Percentiles rank a stretch among this genome's conserved stretches.
phyloP scores from a whole-genome alignment of 257 asterid genomes.

The Jacaranda mimosifolia region DNA sequence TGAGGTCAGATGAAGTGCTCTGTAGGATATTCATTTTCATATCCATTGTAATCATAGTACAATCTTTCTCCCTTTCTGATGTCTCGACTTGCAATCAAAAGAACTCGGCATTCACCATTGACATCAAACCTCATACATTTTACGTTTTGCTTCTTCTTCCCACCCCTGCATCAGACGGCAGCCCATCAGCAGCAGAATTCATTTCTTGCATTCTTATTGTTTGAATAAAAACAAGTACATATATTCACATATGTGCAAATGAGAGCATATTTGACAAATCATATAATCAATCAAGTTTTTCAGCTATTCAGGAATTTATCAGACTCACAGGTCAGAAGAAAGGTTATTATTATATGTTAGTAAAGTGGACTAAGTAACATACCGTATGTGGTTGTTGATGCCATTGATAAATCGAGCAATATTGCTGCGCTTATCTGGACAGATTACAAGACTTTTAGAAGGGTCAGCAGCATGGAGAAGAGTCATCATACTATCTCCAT shows the following conservation, averaged over 20 bases:
- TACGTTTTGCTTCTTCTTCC: too few species aligned
- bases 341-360: too few species aligned
- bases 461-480: slow-evolving; percentile 76
- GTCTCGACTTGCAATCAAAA: slow-evolving; percentile 82
- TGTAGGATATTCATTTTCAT: slow-evolving; percentile 94
- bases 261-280: too few species aligned
- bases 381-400: slow-evolving; percentile 90
- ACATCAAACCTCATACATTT: slow-evolving; percentile 84
- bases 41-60: too few species aligned
- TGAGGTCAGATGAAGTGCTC: slow-evolving; percentile 72
- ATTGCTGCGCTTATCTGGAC: slow-evolving; percentile 88
- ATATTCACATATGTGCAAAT: too few species aligned
- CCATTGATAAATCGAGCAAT: slow-evolving; percentile 95
- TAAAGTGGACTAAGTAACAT: slow-evolving; percentile 47
- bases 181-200: too few species aligned
- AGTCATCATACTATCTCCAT: slow-evolving; percentile 98
- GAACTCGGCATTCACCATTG: slow-evolving; percentile 77
- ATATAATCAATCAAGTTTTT: too few species aligned
- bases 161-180: too few species aligned
- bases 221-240: too few species aligned
- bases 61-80: slow-evolving; percentile 87
- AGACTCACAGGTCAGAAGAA: too few species aligned
- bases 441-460: slow-evolving; percentile 77
- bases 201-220: too few species aligned
- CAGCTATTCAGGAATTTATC: not conserved